Percentiles rank a stretch among this genome's conserved stretches.
These are phyloP conservation scores for Lindgomyces ingoldianus DNA, from an alignment of 495 filamentous ascomycete species.

Conservation along the genomic window DNA sequence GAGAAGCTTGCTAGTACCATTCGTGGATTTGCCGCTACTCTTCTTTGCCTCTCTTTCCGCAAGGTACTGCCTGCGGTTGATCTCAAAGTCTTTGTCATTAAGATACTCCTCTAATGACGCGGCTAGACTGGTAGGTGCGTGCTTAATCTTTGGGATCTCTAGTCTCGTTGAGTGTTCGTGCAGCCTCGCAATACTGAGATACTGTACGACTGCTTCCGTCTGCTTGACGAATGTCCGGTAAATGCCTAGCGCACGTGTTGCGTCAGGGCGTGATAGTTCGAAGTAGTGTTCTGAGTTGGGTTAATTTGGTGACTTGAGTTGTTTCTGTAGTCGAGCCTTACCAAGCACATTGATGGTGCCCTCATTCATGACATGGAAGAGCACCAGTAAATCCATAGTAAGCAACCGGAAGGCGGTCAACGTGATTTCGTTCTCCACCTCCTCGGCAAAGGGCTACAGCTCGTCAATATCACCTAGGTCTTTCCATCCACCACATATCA, in stretches of 20 bases:
- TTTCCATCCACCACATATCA: not conserved
- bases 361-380: conserved; percentile 96
- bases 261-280: conserved; percentile 94
- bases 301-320: conserved; percentile 15
- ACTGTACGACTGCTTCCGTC: conserved; percentile 89
- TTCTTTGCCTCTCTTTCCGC: conserved; percentile 82
- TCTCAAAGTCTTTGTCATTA: conserved; percentile 93
- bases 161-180: conserved; percentile 89
- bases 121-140: conserved; percentile 88
- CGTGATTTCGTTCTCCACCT: conserved; percentile 96
- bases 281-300: conserved; percentile 81
- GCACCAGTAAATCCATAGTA: conserved; percentile 82
- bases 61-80: conserved; percentile 87
- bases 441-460: conserved; percentile 75
- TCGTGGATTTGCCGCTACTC: conserved; percentile 48
- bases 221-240: conserved; percentile 92
- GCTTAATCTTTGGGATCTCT: conserved; percentile 95
- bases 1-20: conserved; percentile 39
- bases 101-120: conserved; percentile 92
- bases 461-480: not conserved
- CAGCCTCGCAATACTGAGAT: conserved; percentile 80
- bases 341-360: conserved; percentile 96
- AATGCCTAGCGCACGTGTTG: conserved; percentile 85
- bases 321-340: conserved; percentile 47
- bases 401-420: conserved; percentile 92